phyloP scores from a whole-genome alignment of 371 early-diverging fungal species.

The Coemansia sp. region DNA sequence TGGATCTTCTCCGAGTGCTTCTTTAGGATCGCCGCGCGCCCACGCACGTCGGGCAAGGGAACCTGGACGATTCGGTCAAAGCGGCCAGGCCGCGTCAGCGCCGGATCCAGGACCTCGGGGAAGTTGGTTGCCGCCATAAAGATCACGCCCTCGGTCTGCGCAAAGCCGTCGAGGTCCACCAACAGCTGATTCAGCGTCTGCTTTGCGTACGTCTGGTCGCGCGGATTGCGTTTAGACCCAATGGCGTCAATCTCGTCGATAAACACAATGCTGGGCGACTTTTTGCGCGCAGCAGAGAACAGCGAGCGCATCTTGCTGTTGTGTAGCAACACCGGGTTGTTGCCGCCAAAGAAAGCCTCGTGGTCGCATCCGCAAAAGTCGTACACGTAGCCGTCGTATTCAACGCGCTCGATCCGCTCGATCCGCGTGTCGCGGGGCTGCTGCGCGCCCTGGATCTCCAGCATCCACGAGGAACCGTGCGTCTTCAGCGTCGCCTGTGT shows the following conservation, averaged over 20 bases:
- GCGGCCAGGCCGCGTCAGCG: conserved; percentile 90
- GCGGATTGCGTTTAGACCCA: conserved; percentile 92
- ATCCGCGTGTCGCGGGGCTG: conserved; percentile 22
- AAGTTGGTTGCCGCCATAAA: conserved; percentile 87
- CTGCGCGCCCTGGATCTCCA: conserved; percentile 12
- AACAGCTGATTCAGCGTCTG: conserved; percentile 96
- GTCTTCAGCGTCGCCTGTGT: conserved; percentile 18
- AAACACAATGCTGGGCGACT: conserved; percentile 98
- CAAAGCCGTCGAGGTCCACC: conserved; percentile 96
- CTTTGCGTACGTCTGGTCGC: conserved; percentile 92
- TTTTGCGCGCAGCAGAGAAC: conserved; percentile 89
- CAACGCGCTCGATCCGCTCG: conserved; percentile 31
- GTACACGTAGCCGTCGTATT: conserved; percentile 38
- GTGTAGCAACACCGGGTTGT: conserved; percentile 46
- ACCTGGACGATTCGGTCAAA: conserved; percentile 98
- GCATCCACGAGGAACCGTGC: not conserved
- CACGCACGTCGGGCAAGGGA: conserved; percentile 93
- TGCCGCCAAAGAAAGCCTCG: conserved; percentile 51
- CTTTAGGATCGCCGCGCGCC: conserved; percentile 90
- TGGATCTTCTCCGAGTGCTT: conserved; percentile 82
- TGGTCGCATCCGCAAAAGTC: conserved; percentile 49
- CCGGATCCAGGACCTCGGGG: conserved; percentile 77
- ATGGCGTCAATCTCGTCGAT: conserved; percentile 99
- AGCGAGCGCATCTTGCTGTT: conserved; percentile 72
- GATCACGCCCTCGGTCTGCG: conserved; percentile 81